Evolutionary conservation across 345 rosid species (phyloP).

Genomic region (Aquilaria sinensis): DNA sequence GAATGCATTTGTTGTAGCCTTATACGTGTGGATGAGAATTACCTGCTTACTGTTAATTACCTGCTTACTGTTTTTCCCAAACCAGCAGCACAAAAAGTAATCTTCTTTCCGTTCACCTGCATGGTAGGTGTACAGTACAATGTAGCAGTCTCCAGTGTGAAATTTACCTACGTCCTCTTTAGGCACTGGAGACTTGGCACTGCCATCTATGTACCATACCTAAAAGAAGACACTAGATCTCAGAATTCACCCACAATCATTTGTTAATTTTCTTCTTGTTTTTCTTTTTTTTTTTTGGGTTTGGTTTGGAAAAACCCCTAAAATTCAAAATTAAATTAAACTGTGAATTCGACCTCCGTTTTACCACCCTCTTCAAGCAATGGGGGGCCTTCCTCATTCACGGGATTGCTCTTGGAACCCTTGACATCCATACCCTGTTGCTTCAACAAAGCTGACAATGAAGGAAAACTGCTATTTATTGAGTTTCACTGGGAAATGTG

Average conservation of each 20-base stretch:
- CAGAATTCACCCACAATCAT: conserved; percentile 6
- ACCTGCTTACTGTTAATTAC: conserved; percentile 91
- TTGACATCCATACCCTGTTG: conserved; percentile 92
- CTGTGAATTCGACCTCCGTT: conserved; percentile 66
- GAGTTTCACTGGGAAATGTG: conserved; percentile 7
- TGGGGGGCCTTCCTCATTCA: conserved; percentile 89
- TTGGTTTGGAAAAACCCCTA: conserved; percentile 2
- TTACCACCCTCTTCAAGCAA: conserved; percentile 95
- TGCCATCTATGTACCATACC: conserved; percentile 92
- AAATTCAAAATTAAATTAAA: conserved; percentile 9
- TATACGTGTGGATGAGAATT: conserved; percentile 18
- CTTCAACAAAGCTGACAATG: conserved; percentile 73
- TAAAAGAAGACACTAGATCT: conserved; percentile 13
- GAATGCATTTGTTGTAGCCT: not conserved
- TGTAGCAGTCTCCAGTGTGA: conserved; percentile 92
- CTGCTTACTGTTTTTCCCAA: conserved; percentile 87
- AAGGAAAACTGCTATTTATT: conserved; percentile 19
- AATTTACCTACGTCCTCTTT: conserved; percentile 90
- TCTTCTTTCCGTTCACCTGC: conserved; percentile 97
- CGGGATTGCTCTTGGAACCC: conserved; percentile 59
- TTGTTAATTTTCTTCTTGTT: not conserved
- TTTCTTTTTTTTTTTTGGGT: no score
- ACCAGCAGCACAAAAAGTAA: conserved; percentile 86
- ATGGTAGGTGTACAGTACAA: conserved; percentile 83
- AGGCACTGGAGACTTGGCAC: conserved; percentile 64